Evolutionary conservation across 495 filamentous ascomycete species (phyloP), one percentile per base, ranked within the genome.

Genomic region (Sphaerosporella brunnea): DNA sequence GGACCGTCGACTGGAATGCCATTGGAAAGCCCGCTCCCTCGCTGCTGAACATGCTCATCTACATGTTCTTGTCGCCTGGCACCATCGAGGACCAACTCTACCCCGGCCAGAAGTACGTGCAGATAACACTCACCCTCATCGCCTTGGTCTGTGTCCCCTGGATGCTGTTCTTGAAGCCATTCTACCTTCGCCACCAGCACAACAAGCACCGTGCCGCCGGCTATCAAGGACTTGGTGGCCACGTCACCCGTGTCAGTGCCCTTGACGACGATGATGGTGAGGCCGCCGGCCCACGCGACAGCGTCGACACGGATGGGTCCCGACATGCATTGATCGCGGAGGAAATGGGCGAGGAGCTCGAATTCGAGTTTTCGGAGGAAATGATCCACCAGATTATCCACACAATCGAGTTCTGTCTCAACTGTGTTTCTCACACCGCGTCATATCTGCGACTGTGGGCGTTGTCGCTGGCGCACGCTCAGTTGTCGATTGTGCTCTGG

Each of bases 331-430:
- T 93, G 78, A 84, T 96, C 63, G 82, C 86, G 0, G 80, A 93
- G 61, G 82, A 83, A 53, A 75, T 84, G 45, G 78, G 79, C 48
- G 81, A 80, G 49, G 84, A 94, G 56, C 92, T 84, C 58, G 90
- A 96, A 57, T 99, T 99, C 62, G 90, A 96, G 50, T 96, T 96
- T 61, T 71, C 74, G 26, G 90, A 99, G 55, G 70, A 85, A 53
- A 93, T 96, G 83, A 99, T 99, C 59, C 90, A 99, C 64, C 90
- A 99, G 63, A 80, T 94, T 61, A 97, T 97, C 60, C 90, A 97
- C 66, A 97, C 90, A 19, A 96, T 97, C 57, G 90, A 97, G 69
- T 99, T 99, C 68, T 96, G 90, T 65, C 73, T 99, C 53, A 96
- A 96, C 68, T 95, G 86, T 68, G 88, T 99, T 55, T 96, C 90